phyloP scores from a whole-genome alignment of 2,329 filamentous ascomycete species.

The Albophoma yamanashiensis region DNA sequence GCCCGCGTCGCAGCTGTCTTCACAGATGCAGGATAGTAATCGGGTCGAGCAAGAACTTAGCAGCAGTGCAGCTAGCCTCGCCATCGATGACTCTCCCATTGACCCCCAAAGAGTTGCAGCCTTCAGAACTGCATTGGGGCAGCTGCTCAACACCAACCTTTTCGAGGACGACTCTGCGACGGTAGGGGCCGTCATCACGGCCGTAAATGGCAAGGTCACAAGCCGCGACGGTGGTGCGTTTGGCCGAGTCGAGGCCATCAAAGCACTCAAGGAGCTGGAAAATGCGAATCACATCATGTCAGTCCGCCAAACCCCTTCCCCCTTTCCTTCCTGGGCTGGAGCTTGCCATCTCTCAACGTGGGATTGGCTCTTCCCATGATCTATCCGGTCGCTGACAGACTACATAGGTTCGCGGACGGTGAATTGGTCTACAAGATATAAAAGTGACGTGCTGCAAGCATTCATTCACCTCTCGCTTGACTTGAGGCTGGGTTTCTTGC shows the following conservation, averaged over 20 bases:
- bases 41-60: slow-evolving; percentile 36
- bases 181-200: slow-evolving; percentile 61
- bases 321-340: too few species aligned
- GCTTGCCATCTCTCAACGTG: not conserved
- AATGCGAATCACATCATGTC: slow-evolving; percentile 87
- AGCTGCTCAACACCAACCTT: slow-evolving; percentile 69
- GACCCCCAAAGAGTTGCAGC: slow-evolving; percentile 51
- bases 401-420: slow-evolving; percentile 43
- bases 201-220: slow-evolving; percentile 65
- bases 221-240: slow-evolving; percentile 48
- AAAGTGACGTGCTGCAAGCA: slow-evolving; percentile 2
- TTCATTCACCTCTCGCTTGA: not conserved
- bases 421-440: slow-evolving; percentile 62
- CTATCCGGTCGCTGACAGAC: slow-evolving; percentile 8
- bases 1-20: slow-evolving; percentile 58
- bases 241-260: slow-evolving; percentile 58
- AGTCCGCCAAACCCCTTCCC: slow-evolving; percentile 28
- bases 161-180: slow-evolving; percentile 80
- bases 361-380: too few species aligned
- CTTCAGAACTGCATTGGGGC: slow-evolving; percentile 75
- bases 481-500: not conserved
- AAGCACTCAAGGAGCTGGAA: slow-evolving; percentile 71
- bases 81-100: slow-evolving; percentile 39
- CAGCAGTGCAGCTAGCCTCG: slow-evolving; percentile 28
- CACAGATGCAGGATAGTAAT: slow-evolving; percentile 29